Evolutionary conservation across 2,329 filamentous ascomycete species (phyloP).

Genomic region (Fusarium sp.): DNA sequence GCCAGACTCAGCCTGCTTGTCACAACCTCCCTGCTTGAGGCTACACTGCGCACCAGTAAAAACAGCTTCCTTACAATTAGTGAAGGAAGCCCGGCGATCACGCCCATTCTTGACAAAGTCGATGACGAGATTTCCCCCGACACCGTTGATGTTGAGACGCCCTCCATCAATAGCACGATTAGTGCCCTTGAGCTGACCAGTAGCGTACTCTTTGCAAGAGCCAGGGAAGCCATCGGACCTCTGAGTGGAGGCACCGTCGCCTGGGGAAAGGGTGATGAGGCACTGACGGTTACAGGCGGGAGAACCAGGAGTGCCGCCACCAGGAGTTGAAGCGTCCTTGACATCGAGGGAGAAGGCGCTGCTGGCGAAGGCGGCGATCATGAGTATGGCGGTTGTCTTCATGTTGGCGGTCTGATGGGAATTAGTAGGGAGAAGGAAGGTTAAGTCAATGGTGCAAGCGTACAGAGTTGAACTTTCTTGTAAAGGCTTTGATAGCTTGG

Average conservation of each 20-base stretch:
- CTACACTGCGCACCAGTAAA: neutral
- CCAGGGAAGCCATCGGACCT: neutral
- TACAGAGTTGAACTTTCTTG: accelerated
- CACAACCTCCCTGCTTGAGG: neutral
- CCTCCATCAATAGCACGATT: neutral
- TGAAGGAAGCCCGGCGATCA: neutral
- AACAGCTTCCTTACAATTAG: neutral
- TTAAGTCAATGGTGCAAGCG: accelerated
- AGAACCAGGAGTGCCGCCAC: neutral
- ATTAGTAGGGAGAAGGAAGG: accelerated
- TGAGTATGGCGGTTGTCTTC: neutral
- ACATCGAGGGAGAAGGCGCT: neutral
- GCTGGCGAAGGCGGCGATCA: neutral
- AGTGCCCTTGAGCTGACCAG: neutral
- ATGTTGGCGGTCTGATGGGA: neutral
- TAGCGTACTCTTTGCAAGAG: neutral
- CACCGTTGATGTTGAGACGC: neutral
- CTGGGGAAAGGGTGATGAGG: neutral
- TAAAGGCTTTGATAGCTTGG: accelerated
- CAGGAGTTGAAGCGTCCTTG: neutral
- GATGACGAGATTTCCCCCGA: neutral
- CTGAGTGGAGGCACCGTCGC: neutral
- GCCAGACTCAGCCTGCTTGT: neutral
- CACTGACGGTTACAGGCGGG: neutral
- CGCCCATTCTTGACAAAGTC: neutral